These are phyloP conservation scores for Candida ulmi DNA, from an alignment of 805 yeast species.

Conservation along the genomic window DNA sequence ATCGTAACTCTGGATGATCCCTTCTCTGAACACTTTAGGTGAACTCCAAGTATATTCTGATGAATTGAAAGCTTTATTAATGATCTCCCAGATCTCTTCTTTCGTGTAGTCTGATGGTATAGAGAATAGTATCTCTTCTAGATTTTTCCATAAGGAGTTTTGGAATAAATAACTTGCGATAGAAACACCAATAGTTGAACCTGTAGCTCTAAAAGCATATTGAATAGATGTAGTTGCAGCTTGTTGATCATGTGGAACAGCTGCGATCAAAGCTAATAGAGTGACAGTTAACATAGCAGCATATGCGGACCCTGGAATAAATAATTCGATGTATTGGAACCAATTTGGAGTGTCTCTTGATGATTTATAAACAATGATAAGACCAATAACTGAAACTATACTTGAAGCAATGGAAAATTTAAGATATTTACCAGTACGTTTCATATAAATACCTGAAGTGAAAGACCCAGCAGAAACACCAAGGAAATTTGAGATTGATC, in stretches of 20 bases:
- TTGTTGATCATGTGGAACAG: constrained; percentile 64
- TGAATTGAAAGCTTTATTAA: constrained; percentile 40
- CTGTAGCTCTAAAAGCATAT: constrained; percentile 82
- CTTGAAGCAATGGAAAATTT: constrained; percentile 38
- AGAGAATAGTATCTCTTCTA: constrained; percentile 19
- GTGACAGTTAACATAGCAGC: constrained; percentile 67
- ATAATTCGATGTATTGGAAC: constrained; percentile 38
- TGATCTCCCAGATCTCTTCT: constrained; percentile 23
- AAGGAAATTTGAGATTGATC: constrained; percentile 54
- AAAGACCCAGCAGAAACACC: constrained; percentile 67
- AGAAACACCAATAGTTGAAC: constrained; percentile 80
- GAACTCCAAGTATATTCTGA: constrained; percentile 44
- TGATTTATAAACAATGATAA: constrained; percentile 26
- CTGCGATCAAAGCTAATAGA: constrained; percentile 66
- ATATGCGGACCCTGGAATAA: constrained; percentile 60
- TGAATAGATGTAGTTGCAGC: constrained; percentile 88
- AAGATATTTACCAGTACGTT: constrained; percentile 59
- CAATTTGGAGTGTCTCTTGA: constrained; percentile 21
- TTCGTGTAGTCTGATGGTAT: constrained; percentile 15
- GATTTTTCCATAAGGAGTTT: constrained; percentile 30
- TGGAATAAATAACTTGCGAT: constrained; percentile 64
- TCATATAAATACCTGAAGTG: constrained; percentile 62
- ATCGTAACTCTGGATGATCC: constrained; percentile 40
- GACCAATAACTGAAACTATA: constrained; percentile 41
- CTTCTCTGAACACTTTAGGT: constrained; percentile 37